phyloP scores from a whole-genome alignment of 805 yeast species.

The Sugiyamaella qingdaonensis region DNA sequence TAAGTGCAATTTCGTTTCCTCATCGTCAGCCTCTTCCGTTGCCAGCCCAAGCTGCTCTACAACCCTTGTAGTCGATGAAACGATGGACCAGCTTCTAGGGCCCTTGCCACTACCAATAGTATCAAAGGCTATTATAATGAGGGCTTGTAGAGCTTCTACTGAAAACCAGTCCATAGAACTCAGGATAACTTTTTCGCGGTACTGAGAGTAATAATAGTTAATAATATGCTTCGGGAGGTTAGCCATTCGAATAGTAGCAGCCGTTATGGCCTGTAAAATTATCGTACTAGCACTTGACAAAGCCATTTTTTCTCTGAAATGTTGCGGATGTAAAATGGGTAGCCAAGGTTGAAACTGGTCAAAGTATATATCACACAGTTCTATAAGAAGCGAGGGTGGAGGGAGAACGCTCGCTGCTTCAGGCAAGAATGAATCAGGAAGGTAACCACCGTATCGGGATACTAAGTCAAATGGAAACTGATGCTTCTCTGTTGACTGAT shows the following conservation, averaged over 20 bases:
- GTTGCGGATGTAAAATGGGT: conserved; percentile 16
- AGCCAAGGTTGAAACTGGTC: conserved; percentile 18
- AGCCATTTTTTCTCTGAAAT: too few species aligned
- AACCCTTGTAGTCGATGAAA: conserved; percentile 14
- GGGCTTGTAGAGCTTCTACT: conserved; percentile 16
- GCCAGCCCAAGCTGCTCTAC: conserved; percentile 17
- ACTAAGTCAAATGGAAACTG: too few species aligned
- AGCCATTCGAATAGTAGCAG: conserved; percentile 11
- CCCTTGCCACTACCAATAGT: conserved; percentile 17
- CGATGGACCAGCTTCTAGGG: conserved; percentile 19
- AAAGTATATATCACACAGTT: conserved; percentile 10
- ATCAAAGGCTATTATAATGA: conserved; percentile 15
- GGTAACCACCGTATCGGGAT: too few species aligned
- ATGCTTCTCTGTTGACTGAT: too few species aligned
- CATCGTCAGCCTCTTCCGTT: conserved; percentile 16
- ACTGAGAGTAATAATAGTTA: conserved; percentile 7
- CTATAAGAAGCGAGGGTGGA: conserved; percentile 5
- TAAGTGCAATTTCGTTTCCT: conserved; percentile 1
- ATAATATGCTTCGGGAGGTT: conserved; percentile 7
- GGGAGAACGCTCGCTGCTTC: conserved; percentile 11
- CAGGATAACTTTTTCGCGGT: conserved; percentile 13
- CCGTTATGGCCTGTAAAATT: conserved; percentile 15
- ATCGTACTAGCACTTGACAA: too few species aligned
- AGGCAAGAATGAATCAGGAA: too few species aligned
- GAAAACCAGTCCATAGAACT: conserved; percentile 16